phyloP scores from a whole-genome alignment of 441 rosid species.

The Isatis lusitanica region DNA sequence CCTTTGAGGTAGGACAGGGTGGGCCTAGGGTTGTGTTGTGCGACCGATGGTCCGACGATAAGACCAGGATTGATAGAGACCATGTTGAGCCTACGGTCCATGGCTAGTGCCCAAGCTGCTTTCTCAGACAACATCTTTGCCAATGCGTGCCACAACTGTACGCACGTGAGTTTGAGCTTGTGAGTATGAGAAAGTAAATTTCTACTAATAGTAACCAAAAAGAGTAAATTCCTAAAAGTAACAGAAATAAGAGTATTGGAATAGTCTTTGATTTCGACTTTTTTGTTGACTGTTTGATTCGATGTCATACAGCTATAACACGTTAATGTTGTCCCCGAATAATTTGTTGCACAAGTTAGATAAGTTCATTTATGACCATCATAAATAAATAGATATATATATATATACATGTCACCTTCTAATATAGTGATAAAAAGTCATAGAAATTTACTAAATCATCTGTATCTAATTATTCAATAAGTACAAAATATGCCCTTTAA shows the following conservation, averaged over 20 bases:
- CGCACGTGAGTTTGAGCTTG: constrained; percentile 13
- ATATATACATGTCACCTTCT: constrained; percentile 8
- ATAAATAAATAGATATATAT: not conserved
- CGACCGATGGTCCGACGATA: constrained; percentile 68
- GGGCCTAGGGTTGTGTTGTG: constrained; percentile 64
- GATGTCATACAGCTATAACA: constrained; percentile 32
- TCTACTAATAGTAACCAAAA: not conserved
- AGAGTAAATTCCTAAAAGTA: not conserved
- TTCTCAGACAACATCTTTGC: constrained; percentile 75
- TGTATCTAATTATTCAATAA: not conserved
- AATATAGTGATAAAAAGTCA: constrained; percentile 3
- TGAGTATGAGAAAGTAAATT: not conserved
- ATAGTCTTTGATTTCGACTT: constrained; percentile 6
- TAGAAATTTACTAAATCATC: constrained; percentile 13
- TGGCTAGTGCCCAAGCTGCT: constrained; percentile 91
- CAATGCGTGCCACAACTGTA: constrained; percentile 76
- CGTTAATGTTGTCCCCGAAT: constrained; percentile 31
- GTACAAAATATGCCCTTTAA: constrained; percentile 3
- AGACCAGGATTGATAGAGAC: constrained; percentile 80
- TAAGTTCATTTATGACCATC: constrained; percentile 30
- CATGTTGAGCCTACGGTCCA: constrained; percentile 81
- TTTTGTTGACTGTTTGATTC: constrained; percentile 15
- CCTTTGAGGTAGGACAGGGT: constrained; percentile 85
- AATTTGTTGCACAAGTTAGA: constrained; percentile 31
- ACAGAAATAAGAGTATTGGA: not conserved